Evolutionary conservation across 2,329 filamentous ascomycete species (phyloP).

Genomic region (Paracorniculantispora psalliotae): DNA sequence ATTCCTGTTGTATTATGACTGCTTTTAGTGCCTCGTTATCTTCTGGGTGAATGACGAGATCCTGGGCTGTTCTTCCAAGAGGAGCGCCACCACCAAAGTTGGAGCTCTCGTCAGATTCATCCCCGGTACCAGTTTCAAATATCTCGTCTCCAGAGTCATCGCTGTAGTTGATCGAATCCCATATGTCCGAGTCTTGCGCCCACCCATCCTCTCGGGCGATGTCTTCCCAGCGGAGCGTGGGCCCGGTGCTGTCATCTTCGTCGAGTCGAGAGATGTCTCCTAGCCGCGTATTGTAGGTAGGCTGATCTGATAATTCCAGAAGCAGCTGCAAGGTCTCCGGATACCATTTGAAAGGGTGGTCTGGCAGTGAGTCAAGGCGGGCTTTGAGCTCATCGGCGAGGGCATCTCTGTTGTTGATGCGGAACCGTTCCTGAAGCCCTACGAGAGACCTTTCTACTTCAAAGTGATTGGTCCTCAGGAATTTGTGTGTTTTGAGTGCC

Average conservation of each 20-base stretch:
- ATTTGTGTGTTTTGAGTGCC: constrained; percentile 49
- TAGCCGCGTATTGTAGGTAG: constrained; percentile 64
- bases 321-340: constrained; percentile 78
- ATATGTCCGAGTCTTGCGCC: constrained; percentile 60
- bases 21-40: constrained; percentile 27
- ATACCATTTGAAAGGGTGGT: constrained; percentile 55
- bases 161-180: constrained; percentile 65
- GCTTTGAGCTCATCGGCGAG: constrained; percentile 66
- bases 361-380: constrained; percentile 54
- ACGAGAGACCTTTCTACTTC: constrained; percentile 60
- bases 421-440: constrained; percentile 81
- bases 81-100: constrained; percentile 27
- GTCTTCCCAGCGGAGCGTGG: constrained; percentile 69
- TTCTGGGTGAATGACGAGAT: constrained; percentile 32
- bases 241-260: constrained; percentile 35
- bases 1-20: constrained; percentile 30
- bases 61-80: constrained; percentile 23
- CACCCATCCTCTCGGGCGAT: constrained; percentile 73
- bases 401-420: constrained; percentile 71
- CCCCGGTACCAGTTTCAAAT: constrained; percentile 29
- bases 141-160: constrained; percentile 57
- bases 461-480: constrained; percentile 69
- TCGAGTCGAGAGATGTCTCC: constrained; percentile 55
- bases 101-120: constrained; percentile 32
- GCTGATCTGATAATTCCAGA: constrained; percentile 75